A percentile compares a stretch with the other conserved stretches of the same genome.
Conservation (phyloP, 2,329 filamentous ascomycete species). For the Neocucurbitaria cava region DNA sequence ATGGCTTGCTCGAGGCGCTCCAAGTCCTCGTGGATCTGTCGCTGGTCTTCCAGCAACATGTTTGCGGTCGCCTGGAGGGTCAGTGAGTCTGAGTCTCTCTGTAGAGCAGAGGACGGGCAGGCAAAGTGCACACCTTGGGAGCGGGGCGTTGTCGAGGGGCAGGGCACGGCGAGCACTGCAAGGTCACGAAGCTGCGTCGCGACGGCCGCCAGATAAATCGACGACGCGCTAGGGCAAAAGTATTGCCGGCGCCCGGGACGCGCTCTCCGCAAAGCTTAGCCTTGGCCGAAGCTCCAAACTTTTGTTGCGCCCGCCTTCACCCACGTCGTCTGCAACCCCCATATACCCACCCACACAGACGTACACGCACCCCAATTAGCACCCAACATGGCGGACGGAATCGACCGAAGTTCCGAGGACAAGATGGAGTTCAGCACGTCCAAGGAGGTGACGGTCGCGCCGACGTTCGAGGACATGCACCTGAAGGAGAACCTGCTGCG, state of each 20-base stretch:
- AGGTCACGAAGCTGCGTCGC: constrained; percentile 18
- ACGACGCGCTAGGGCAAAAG: constrained; percentile 21
- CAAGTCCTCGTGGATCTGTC: constrained; percentile 93
- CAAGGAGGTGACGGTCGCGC: constrained; percentile 94
- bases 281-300: constrained; percentile 22
- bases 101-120: constrained; percentile 14
- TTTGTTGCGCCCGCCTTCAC: constrained; percentile 22
- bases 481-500: constrained; percentile 96
- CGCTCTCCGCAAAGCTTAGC: constrained; percentile 21
- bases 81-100: constrained; percentile 27
- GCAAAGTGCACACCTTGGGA: constrained; percentile 31
- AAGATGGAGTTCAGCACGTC: constrained; percentile 98
- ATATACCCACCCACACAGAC: not conserved
- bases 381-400: constrained; percentile 82
- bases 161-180: no score
- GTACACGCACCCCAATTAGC: constrained; percentile 1
- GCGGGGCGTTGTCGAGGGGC: constrained; percentile 20
- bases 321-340: not conserved
- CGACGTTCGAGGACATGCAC: constrained; percentile 78
- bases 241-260: constrained; percentile 20
- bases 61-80: constrained; percentile 29
- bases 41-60: constrained; percentile 91
- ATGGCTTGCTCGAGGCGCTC: constrained; percentile 95
- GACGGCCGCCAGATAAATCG: constrained; percentile 19
- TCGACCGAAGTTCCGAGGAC: constrained; percentile 93